A percentile compares a stretch with the other conserved stretches of the same genome.
Conservation (phyloP, 352 stramenopile genomes). For the Phytophthora citricola region DNA sequence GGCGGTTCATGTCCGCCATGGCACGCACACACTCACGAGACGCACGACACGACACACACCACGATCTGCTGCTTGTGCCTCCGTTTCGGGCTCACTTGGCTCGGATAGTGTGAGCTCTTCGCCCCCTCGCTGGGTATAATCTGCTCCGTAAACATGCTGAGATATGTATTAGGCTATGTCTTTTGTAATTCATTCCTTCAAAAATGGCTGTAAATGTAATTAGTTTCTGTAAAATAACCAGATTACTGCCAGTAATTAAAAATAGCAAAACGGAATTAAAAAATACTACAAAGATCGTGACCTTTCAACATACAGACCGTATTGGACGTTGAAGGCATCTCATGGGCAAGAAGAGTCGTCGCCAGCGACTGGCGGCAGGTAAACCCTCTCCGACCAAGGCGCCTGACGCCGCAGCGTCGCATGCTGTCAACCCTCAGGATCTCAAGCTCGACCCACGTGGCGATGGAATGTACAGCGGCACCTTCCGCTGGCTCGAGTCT, state of each 20-base stretch:
- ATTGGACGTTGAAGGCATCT: conserved; percentile 5
- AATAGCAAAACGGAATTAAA: too few species aligned
- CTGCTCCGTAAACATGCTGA: conserved; percentile 18
- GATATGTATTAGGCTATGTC: conserved; percentile 18
- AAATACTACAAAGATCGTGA: conserved; percentile 15
- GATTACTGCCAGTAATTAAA: too few species aligned
- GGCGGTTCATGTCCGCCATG: conserved; percentile 60
- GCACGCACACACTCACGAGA: conserved; percentile 24
- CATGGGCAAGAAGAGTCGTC: conserved; percentile 38
- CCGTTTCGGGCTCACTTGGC: conserved; percentile 24
- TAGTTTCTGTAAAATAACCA: neutral
- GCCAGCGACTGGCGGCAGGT: conserved; percentile 5
- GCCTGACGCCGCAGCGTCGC: neutral
- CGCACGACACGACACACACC: conserved; percentile 23
- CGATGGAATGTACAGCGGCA: conserved; percentile 83
- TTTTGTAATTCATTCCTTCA: neutral
- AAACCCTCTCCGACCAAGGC: neutral
- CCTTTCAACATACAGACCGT: conserved; percentile 20
- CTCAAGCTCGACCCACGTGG: conserved; percentile 70
- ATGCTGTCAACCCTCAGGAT: conserved; percentile 30
- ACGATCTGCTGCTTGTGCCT: conserved; percentile 12
- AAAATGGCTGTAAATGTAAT: neutral
- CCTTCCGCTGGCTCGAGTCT: conserved; percentile 78
- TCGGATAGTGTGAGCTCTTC: conserved; percentile 28
- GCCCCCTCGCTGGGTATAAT: conserved; percentile 17